Evolutionary conservation across 306 rosid species (phyloP).

Genomic region (Acacia confusa): DNA sequence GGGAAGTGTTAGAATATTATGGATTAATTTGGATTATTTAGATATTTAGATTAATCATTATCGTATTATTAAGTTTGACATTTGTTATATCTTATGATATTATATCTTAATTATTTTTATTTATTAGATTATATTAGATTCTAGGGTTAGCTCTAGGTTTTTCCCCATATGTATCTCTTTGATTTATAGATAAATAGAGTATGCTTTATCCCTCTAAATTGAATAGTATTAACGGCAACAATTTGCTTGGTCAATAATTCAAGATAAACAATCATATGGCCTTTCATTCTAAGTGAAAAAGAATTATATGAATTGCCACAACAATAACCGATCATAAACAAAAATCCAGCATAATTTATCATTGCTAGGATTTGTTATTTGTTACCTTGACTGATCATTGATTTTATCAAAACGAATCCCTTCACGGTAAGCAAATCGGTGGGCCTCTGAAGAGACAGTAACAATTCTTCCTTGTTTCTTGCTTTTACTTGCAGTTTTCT

Average conservation of each 20-base stretch:
- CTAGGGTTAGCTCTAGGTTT: too few relatives aligned
- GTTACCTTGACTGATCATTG: constrained; percentile 68
- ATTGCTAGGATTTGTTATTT: constrained; percentile 7
- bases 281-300: not conserved
- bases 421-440: constrained; percentile 56
- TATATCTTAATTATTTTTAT: too few relatives aligned
- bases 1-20: too few relatives aligned
- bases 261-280: constrained; percentile 1
- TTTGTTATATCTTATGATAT: too few relatives aligned
- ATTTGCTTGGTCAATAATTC: not conserved
- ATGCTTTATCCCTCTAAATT: too few relatives aligned
- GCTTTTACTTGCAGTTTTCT: constrained; percentile 62
- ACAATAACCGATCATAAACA: not conserved
- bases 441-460: constrained; percentile 75
- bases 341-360: constrained; percentile 7
- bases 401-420: constrained; percentile 72
- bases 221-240: too few relatives aligned
- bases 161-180: too few relatives aligned
- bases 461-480: constrained; percentile 80
- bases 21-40: too few relatives aligned
- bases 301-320: constrained; percentile 1
- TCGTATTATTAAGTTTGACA: too few relatives aligned
- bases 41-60: too few relatives aligned
- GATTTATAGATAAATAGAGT: too few relatives aligned
- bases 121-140: too few relatives aligned